Evolutionary conservation across 2,329 filamentous ascomycete species (phyloP).

Genomic region (Exophiala bonariae): DNA sequence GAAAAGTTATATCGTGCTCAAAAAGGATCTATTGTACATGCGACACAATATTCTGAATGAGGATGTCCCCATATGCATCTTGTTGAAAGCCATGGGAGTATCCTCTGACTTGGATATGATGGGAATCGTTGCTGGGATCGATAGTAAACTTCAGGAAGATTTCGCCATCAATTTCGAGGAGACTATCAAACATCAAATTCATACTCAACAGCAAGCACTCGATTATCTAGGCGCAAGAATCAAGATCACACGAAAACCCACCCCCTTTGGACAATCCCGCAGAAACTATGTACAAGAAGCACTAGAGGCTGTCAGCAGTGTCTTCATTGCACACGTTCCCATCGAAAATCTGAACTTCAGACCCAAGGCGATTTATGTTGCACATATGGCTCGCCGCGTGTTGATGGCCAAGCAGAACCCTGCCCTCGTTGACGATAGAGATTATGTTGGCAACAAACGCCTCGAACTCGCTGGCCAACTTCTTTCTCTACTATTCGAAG

Average conservation of each 20-base stretch:
- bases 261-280: conserved; percentile 56
- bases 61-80: conserved; percentile 90
- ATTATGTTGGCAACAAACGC: conserved; percentile 97
- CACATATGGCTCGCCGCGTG: conserved; percentile 95
- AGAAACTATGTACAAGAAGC: conserved; percentile 88
- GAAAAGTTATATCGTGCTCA: conserved; percentile 92
- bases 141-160: conserved; percentile 87
- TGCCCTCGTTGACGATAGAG: conserved; percentile 88
- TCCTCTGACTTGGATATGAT: conserved; percentile 95
- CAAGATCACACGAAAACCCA: conserved; percentile 75
- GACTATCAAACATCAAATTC: conserved; percentile 77
- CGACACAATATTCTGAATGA: conserved; percentile 93
- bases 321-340: conserved; percentile 92
- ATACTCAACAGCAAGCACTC: conserved; percentile 91
- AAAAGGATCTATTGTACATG: conserved; percentile 87
- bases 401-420: conserved; percentile 90
- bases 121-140: conserved; percentile 82
- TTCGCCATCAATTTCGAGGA: conserved; percentile 96
- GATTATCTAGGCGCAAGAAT: conserved; percentile 87
- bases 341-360: conserved; percentile 91
- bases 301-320: conserved; percentile 85
- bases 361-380: conserved; percentile 94
- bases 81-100: conserved; percentile 89
- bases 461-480: conserved; percentile 93
- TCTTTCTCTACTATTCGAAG: conserved; percentile 90